Evolutionary conservation across 2,329 filamentous ascomycete species (phyloP).

Genomic region (Hyphodiscus sp.): DNA sequence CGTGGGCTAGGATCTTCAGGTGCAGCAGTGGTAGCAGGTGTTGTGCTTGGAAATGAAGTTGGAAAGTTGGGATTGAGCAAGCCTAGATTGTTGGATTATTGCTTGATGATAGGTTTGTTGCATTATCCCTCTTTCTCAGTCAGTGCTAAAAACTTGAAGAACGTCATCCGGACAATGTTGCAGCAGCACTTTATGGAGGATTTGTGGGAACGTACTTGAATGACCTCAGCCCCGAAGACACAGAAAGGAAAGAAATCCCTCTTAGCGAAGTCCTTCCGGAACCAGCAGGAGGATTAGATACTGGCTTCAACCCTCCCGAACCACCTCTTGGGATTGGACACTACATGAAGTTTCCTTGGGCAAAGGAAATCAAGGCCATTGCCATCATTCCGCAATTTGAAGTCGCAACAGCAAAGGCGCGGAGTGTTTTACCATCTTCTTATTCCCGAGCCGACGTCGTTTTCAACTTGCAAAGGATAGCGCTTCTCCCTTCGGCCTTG

Average conservation of each 20-base stretch:
- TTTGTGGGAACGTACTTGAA: constrained; percentile 97
- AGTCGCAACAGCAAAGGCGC: constrained; percentile 86
- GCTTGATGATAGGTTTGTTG: constrained; percentile 80
- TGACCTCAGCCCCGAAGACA: constrained; percentile 82
- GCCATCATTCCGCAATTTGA: constrained; percentile 95
- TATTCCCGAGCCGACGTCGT: constrained; percentile 78
- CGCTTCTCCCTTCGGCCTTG: constrained; percentile 81
- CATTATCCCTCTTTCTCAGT: neutral
- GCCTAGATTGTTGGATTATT: constrained; percentile 87
- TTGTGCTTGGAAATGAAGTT: constrained; percentile 86
- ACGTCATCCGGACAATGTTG: constrained; percentile 89
- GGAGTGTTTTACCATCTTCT: constrained; percentile 72
- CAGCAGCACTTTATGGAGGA: constrained; percentile 88
- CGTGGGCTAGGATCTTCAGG: constrained; percentile 92
- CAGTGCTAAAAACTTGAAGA: constrained; percentile 39
- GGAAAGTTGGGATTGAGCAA: constrained; percentile 71
- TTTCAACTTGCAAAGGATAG: constrained; percentile 93
- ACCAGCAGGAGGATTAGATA: constrained; percentile 86
- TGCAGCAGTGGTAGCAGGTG: constrained; percentile 89
- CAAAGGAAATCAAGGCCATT: constrained; percentile 90
- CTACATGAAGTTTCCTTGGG: constrained; percentile 93
- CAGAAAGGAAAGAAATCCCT: constrained; percentile 86
- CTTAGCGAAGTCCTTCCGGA: constrained; percentile 87
- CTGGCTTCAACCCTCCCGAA: constrained; percentile 75
- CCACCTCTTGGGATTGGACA: constrained; percentile 92